Evolutionary conservation across 2,329 filamentous ascomycete species (phyloP).

Genomic region (Trichoderma pleuroti): DNA sequence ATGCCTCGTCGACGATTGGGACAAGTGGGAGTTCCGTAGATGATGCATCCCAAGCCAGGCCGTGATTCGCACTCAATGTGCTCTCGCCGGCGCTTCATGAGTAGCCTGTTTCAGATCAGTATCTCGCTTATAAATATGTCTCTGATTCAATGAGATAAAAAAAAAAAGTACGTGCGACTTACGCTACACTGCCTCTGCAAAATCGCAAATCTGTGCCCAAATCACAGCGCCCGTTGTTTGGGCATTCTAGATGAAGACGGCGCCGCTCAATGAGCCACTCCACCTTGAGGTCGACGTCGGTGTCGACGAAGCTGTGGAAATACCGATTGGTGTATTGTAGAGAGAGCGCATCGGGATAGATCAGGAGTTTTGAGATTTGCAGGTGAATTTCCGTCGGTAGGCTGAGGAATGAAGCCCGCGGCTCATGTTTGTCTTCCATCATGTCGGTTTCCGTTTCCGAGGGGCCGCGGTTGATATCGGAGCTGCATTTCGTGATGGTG

Average conservation of each 20-base stretch:
- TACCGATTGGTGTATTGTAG: slow-evolving; percentile 64
- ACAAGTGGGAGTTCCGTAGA: slow-evolving; percentile 50
- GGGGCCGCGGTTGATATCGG: not conserved
- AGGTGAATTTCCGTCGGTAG: slow-evolving; percentile 67
- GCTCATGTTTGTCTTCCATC: not conserved
- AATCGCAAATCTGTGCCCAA: slow-evolving; percentile 58
- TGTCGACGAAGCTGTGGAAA: slow-evolving; percentile 63
- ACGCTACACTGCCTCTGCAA: slow-evolving; percentile 58
- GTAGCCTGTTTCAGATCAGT: slow-evolving; percentile 36
- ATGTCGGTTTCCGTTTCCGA: not conserved
- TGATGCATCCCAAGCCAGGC: slow-evolving; percentile 53
- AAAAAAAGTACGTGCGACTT: slow-evolving; percentile 26
- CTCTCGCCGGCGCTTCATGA: slow-evolving; percentile 58
- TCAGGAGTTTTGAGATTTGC: slow-evolving; percentile 56
- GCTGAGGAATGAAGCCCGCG: slow-evolving; percentile 35
- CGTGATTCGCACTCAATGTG: slow-evolving; percentile 60
- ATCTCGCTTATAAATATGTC: not conserved
- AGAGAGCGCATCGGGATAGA: slow-evolving; percentile 68
- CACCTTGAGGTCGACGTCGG: slow-evolving; percentile 62
- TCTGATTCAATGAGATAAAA: not conserved
- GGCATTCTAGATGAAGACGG: slow-evolving; percentile 61
- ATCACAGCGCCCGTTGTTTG: slow-evolving; percentile 55
- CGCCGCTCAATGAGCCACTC: slow-evolving; percentile 66
- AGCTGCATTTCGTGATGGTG: not conserved
- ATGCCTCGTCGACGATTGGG: slow-evolving; percentile 43